phyloP scores from a whole-genome alignment of 176 grass and related monocot species.

The Phragmites australis region DNA sequence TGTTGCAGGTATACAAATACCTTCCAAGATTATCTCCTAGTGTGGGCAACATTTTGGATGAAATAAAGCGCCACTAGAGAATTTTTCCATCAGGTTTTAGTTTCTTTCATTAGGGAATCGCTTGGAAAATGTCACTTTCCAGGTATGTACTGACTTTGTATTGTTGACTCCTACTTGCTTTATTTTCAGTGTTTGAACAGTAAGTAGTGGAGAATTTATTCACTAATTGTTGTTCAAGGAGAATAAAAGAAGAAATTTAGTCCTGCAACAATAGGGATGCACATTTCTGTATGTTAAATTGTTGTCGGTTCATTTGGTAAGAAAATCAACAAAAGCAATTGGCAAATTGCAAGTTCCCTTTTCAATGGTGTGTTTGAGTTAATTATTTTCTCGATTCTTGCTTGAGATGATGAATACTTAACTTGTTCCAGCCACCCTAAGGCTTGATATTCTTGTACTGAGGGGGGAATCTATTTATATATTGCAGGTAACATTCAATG shows the following conservation, averaged over 20 bases:
- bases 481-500: slow-evolving; percentile 8
- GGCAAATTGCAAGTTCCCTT: not conserved
- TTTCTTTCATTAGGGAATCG: slow-evolving; percentile 18
- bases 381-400: not conserved
- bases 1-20: slow-evolving; percentile 85
- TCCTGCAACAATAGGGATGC: not conserved
- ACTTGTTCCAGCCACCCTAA: not conserved
- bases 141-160: slow-evolving; percentile 30
- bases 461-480: not conserved
- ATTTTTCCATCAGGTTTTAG: slow-evolving; percentile 21
- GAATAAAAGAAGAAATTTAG: not conserved
- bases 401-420: slow-evolving; percentile 2
- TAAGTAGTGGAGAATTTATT: not conserved
- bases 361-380: not conserved
- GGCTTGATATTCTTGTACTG: slow-evolving; percentile 14
- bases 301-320: not conserved
- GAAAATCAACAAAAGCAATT: not conserved
- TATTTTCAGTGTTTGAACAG: not conserved
- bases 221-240: not conserved
- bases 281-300: not conserved
- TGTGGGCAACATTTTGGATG: slow-evolving; percentile 71
- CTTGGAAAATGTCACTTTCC: slow-evolving; percentile 19
- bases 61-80: slow-evolving; percentile 77
- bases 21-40: slow-evolving; percentile 90
- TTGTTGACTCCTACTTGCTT: not conserved